A percentile compares a stretch with the other conserved stretches of the same genome.
These are phyloP conservation scores for Arachnomyces sp. DNA, from an alignment of 2,329 filamentous ascomycete species.

Conservation along the genomic window DNA sequence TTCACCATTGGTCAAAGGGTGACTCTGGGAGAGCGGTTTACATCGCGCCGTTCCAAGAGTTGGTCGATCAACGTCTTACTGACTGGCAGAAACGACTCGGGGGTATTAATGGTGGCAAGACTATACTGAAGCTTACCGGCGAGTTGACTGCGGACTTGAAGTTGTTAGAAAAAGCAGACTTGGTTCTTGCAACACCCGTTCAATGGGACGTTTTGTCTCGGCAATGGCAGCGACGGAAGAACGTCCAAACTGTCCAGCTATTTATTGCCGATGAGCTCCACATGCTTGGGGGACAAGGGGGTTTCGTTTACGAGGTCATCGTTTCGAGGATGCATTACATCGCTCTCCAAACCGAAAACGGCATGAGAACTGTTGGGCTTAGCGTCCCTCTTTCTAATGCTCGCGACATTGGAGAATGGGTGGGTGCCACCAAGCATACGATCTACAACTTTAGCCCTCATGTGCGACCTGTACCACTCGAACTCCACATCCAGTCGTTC, in stretches of 20 bases:
- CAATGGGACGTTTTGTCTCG: slow-evolving; percentile 96
- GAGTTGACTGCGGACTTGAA: slow-evolving; percentile 88
- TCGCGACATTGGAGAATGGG: slow-evolving; percentile 92
- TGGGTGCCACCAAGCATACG: slow-evolving; percentile 93
- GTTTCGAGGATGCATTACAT: slow-evolving; percentile 99
- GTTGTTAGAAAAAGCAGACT: slow-evolving; percentile 74
- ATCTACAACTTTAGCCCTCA: slow-evolving; percentile 98
- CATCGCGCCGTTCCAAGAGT: slow-evolving; percentile 86
- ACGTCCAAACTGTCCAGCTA: slow-evolving; percentile 78
- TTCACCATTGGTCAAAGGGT: slow-evolving; percentile 73
- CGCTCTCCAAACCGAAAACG: slow-evolving; percentile 73
- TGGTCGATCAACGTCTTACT: slow-evolving; percentile 70
- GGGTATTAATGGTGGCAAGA: slow-evolving; percentile 69
- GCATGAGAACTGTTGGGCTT: slow-evolving; percentile 78
- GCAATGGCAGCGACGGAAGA: slow-evolving; percentile 94
- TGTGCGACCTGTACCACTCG: slow-evolving; percentile 77
- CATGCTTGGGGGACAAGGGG: slow-evolving; percentile 75
- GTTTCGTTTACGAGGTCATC: slow-evolving; percentile 89
- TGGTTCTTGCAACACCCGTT: slow-evolving; percentile 82
- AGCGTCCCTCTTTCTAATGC: slow-evolving; percentile 90
- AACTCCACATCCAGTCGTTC: slow-evolving; percentile 92
- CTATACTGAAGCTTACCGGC: slow-evolving; percentile 85
- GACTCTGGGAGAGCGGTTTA: slow-evolving; percentile 78
- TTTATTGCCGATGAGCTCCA: slow-evolving; percentile 96
- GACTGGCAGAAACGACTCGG: slow-evolving; percentile 78